phyloP scores from a whole-genome alignment of 306 rosid genomes.

The Astragalus glycyphyllos region DNA sequence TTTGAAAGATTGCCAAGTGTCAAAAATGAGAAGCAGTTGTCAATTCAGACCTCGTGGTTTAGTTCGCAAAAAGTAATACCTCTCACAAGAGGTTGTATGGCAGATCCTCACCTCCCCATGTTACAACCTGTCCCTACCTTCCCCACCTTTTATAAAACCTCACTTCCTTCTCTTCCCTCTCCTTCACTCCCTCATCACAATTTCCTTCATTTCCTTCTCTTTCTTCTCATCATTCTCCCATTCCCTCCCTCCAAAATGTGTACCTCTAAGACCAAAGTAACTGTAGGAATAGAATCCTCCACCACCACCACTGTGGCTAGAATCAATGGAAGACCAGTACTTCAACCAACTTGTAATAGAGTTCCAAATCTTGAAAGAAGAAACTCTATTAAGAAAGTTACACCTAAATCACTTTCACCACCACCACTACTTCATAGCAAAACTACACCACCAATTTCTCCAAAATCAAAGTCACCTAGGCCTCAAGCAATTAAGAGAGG shows the following conservation, averaged over 20 bases:
- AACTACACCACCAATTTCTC: slow-evolving; percentile 69
- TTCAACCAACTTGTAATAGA: slow-evolving; percentile 86
- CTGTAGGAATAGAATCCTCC: slow-evolving; percentile 56
- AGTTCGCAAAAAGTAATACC: slow-evolving; percentile 62
- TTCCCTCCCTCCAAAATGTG: slow-evolving; percentile 59
- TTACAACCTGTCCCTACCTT: slow-evolving; percentile 61
- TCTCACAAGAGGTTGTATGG: slow-evolving; percentile 67
- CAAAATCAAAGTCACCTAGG: slow-evolving; percentile 79
- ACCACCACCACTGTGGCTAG: slow-evolving; percentile 48
- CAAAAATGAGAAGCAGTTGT: slow-evolving; percentile 53
- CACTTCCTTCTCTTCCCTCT: slow-evolving; percentile 50
- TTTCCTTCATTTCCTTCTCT: slow-evolving; percentile 32
- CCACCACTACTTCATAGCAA: slow-evolving; percentile 47
- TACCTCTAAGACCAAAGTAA: slow-evolving; percentile 69
- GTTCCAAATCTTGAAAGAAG: slow-evolving; percentile 72
- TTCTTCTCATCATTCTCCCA: neutral
- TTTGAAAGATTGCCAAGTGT: slow-evolving; percentile 54
- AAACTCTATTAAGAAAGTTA: slow-evolving; percentile 66
- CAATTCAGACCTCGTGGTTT: slow-evolving; percentile 55
- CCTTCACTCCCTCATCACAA: slow-evolving; percentile 49
- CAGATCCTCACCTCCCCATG: slow-evolving; percentile 88
- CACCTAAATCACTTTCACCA: slow-evolving; percentile 57
- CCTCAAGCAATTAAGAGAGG: slow-evolving; percentile 79
- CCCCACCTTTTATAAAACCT: slow-evolving; percentile 56
- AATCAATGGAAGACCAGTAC: slow-evolving; percentile 80